Conservation (phyloP, 768 basidiomycete genomes). For the Agrocybe chaxingu region DNA sequence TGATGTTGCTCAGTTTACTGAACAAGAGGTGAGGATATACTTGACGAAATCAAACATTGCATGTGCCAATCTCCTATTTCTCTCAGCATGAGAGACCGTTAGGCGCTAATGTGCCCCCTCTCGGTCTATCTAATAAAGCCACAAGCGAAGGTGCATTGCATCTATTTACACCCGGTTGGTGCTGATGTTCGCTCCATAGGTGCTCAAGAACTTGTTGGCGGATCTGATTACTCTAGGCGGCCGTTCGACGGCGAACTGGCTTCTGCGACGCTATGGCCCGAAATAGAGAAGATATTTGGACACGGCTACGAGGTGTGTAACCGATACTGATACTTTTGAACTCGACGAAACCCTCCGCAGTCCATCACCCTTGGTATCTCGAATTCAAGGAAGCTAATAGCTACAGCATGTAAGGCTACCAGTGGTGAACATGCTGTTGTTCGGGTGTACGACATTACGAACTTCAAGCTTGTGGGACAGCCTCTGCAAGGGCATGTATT, state of each 20-base stretch:
- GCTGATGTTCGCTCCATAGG: slow-evolving; percentile 5
- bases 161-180: neutral
- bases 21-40: slow-evolving; percentile 43
- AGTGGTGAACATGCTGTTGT: slow-evolving; percentile 86
- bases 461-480: slow-evolving; percentile 66
- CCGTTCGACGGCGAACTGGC: slow-evolving; percentile 93
- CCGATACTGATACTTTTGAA: neutral
- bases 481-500: slow-evolving; percentile 82
- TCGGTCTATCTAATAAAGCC: slow-evolving; percentile 94
- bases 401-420: slow-evolving; percentile 90
- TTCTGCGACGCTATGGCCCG: slow-evolving; percentile 90
- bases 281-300: slow-evolving; percentile 94
- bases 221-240: slow-evolving; percentile 28
- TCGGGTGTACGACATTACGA: slow-evolving; percentile 71
- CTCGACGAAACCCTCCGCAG: slow-evolving; percentile 33
- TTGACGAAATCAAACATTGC: neutral
- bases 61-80: slow-evolving; percentile 1
- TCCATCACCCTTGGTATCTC: slow-evolving; percentile 81
- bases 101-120: slow-evolving; percentile 87
- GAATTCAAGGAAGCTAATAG: slow-evolving; percentile 62
- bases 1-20: slow-evolving; percentile 42
- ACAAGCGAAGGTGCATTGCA: slow-evolving; percentile 55
- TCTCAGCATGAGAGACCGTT: slow-evolving; percentile 57
- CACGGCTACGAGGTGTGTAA: slow-evolving; percentile 90
- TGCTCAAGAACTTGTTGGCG: slow-evolving; percentile 20